Evolutionary conservation across 495 filamentous ascomycete species (phyloP), one percentile per base, ranked within the genome.

Genomic region (Penicillium paxilli): DNA sequence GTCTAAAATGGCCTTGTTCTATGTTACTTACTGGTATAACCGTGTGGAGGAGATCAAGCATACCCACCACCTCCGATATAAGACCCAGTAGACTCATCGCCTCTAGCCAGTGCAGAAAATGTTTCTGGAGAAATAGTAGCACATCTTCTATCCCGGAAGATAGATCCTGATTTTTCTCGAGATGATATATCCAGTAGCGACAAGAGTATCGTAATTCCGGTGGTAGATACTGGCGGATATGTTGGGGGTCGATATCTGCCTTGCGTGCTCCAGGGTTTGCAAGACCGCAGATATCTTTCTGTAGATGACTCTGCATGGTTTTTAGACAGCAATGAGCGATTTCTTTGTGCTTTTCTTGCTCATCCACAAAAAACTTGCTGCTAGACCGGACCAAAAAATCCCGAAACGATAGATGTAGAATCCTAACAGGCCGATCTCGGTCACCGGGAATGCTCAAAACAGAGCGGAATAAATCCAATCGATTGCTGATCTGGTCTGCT

Each of bases 121-220:
- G 28, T 9, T 35, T 22, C 16, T 33, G 28, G 11, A 49, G 30
- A n/a, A 49, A 33, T 10, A 24, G 2, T 3, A 11, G 38, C 7
- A 23, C 19, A 22, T 37, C 17, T 23, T 49, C 11, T 22, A 37
- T 1, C 8, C 2, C 28, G 14, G 38, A 22, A 42, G 19, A 23
- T 7, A 5, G 12, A 4, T 2, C 22, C 28, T 2, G 3, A 5
- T 9, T 22, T 23, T 49, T 16, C 11, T 6, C 19, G 0, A 33
- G 25, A 49, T 49, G 28, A 11, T 49, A 10, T 21, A 32, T 14
- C 46, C 72, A 83, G 52, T 76, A 77, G 16, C 61, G 65, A 62
- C 75, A 81, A 24, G 71, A 60, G 49, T 81, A 76, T 54, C 63
- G 58, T 16, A 73, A 24, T 41, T 68, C 64, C 22, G 60, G 7